Conservation (phyloP, 306 rosid species). For the Luffa acutangula region DNA sequence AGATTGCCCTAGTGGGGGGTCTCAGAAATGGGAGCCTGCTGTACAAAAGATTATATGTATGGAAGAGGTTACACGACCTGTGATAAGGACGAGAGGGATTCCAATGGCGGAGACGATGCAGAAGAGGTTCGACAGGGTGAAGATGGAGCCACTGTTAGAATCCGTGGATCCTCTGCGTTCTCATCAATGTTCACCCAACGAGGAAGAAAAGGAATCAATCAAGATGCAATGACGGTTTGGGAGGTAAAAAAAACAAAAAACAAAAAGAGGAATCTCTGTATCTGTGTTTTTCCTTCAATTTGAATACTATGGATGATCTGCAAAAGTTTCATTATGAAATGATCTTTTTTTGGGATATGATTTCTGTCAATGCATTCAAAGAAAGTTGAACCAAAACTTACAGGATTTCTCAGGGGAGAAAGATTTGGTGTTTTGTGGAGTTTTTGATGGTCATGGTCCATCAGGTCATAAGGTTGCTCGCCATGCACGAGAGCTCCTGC, state of each 20-base stretch:
- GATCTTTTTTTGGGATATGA: neutral
- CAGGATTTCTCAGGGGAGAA: slow-evolving; percentile 60
- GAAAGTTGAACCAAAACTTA: neutral
- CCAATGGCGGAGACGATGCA: slow-evolving; percentile 17
- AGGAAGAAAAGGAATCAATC: slow-evolving; percentile 79
- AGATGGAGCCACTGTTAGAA: slow-evolving; percentile 34
- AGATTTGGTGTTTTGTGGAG: slow-evolving; percentile 63
- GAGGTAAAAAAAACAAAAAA: slow-evolving; percentile 35
- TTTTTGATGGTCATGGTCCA: slow-evolving; percentile 98
- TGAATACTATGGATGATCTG: neutral
- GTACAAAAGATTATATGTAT: slow-evolving; percentile 24
- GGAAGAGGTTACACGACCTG: slow-evolving; percentile 4
- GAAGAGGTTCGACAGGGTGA: slow-evolving; percentile 16
- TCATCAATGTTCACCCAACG: slow-evolving; percentile 65
- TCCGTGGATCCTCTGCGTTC: slow-evolving; percentile 38
- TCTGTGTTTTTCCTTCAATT: neutral
- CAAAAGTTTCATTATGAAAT: neutral
- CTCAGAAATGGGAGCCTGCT: slow-evolving; percentile 53
- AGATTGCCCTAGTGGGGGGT: neutral
- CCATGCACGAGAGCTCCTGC: slow-evolving; percentile 48
- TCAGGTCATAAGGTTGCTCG: slow-evolving; percentile 66
- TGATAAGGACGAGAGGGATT: slow-evolving; percentile 24
- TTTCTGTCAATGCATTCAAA: neutral
- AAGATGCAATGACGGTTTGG: slow-evolving; percentile 87
- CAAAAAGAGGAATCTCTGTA: neutral